These are phyloP conservation scores for Sporothrix humicola DNA, from an alignment of 2,329 filamentous ascomycete genomes.

Conservation along the genomic window DNA sequence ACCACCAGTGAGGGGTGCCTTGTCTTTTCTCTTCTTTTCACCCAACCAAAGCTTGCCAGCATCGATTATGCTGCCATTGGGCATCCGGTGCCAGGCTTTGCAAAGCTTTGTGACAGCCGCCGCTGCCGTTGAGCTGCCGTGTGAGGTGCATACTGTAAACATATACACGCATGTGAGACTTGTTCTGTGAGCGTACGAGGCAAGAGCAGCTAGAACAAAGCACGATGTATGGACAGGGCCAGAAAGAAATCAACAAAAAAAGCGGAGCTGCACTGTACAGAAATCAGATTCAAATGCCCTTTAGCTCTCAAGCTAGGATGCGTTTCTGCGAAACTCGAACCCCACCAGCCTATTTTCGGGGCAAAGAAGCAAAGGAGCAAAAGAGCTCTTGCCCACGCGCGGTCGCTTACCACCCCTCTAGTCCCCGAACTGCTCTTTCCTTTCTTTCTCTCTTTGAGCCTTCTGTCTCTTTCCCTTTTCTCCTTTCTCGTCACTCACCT, in stretches of 20 bases:
- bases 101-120: not conserved
- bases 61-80: not conserved
- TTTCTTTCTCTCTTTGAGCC: conserved; percentile 7
- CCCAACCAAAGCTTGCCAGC: not conserved
- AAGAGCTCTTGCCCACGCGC: conserved; percentile 22
- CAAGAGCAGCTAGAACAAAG: not conserved
- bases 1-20: not conserved
- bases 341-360: conserved; percentile 31
- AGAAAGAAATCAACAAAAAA: conserved; percentile 4
- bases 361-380: too few species aligned
- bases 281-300: not conserved
- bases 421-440: not conserved
- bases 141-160: not conserved
- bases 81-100: not conserved
- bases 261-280: conserved; percentile 21
- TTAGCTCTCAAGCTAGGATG: conserved; percentile 20
- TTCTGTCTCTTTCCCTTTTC: not conserved
- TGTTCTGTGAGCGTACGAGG: not conserved
- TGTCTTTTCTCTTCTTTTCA: too few species aligned
- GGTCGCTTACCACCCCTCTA: conserved; percentile 27
- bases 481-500: conserved; percentile 13
- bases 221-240: not conserved
- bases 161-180: not conserved
- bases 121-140: conserved; percentile 18
- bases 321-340: conserved; percentile 22